Evolutionary conservation across 192 early-diverging fungal species (phyloP), one percentile per base, ranked within the genome.

Genomic region (Funneliformis mosseae): DNA sequence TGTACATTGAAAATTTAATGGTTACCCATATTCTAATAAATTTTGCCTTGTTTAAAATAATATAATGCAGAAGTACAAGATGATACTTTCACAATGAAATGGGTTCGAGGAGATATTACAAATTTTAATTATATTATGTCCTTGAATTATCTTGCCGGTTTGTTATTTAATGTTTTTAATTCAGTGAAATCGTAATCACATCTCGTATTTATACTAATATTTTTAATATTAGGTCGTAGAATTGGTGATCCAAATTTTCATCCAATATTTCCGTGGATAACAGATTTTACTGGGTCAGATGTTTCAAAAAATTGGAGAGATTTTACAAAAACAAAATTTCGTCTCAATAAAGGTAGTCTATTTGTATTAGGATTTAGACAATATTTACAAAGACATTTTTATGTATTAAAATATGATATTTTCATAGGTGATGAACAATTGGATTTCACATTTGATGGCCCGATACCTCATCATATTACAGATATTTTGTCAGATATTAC

Each of bases 71-170:
- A 77, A 41, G 85, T 90, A 39, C 80, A 81, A 68, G 81, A 87
- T 46, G 85, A 88, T 43, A 79, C 84, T 4, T 70, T 88, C 0
- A 89, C 88, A 5, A 84, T 88, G 73, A 85, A 87, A 42, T 98
- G 97, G 97, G 89, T 92, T 45, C 88, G 86, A 21, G 90, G 94
- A 23, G 91, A 96, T 75, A 92, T 98, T 46, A 94, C 94, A 61
- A 99, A 99, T 81, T 99, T 93, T 83, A 94, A 96, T 71, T 99
- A 99, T 82, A 76, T 99, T 70, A 97, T 98, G 94, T 88, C 88
- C 3, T 85, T 99, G 8, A 99, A 99, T 80, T 91, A 93, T 16
- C 80, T 96, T 2, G 94, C 95, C 48, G 97, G 95, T 87, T 50
- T 77, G 64, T 50, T 77, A 27, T 28, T 16, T 27, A 11, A 42